Percentiles rank a stretch among this genome's conserved stretches.
Conservation (phyloP, 768 basidiomycete species). For the Leccinellum albellum region DNA sequence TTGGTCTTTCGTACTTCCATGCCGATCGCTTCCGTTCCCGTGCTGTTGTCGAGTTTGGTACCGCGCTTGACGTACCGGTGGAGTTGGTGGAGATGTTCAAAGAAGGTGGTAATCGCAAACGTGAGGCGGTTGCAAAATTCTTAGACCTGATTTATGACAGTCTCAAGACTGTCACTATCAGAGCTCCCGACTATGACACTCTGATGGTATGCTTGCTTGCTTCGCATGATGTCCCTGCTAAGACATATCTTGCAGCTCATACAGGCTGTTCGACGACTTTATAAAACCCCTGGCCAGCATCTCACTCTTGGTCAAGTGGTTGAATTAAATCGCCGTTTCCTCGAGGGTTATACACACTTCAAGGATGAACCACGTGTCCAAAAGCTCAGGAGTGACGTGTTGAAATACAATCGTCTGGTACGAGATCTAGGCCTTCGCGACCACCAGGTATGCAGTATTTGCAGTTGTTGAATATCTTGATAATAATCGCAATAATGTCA, state of each 20-base stretch:
- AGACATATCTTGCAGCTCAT: conserved; percentile 58
- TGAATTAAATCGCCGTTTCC: conserved; percentile 86
- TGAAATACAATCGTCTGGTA: conserved; percentile 85
- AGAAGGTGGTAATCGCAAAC: conserved; percentile 80
- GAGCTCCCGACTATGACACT: conserved; percentile 96
- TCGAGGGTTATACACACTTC: conserved; percentile 91
- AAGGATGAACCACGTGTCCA: conserved; percentile 89
- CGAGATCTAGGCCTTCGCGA: conserved; percentile 90
- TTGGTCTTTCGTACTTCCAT: conserved; percentile 73
- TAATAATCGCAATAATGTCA: conserved; percentile 23
- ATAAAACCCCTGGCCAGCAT: conserved; percentile 92
- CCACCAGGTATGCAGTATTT: conserved; percentile 62
- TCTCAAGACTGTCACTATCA: conserved; percentile 91
- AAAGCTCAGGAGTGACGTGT: conserved; percentile 71
- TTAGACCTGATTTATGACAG: conserved; percentile 90
- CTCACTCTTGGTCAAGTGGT: conserved; percentile 94
- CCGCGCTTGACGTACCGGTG: conserved; percentile 84
- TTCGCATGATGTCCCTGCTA: background rate
- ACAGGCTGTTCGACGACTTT: conserved; percentile 90
- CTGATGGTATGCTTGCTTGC: conserved; percentile 69
- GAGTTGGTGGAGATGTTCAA: conserved; percentile 90
- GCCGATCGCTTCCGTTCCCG: conserved; percentile 89
- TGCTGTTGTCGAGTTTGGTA: conserved; percentile 95
- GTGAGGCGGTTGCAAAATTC: conserved; percentile 86
- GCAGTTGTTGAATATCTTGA: background rate